A percentile compares a stretch with the other conserved stretches of the same genome.
Evolutionary conservation across 148 eudicot species (phyloP).

Genomic region (Spergularia bocconei): DNA sequence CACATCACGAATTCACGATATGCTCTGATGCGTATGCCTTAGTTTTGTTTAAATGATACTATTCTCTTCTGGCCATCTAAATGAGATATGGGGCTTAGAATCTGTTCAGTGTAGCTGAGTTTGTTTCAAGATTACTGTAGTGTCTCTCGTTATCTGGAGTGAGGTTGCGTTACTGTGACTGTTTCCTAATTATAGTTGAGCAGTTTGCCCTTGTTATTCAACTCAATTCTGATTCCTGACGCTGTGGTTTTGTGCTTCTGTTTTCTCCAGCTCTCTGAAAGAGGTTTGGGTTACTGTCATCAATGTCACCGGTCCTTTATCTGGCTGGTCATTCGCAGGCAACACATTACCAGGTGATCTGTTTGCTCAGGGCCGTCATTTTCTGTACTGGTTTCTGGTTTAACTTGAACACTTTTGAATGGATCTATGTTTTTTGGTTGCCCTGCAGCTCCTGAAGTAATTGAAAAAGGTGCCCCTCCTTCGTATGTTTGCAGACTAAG

Average conservation of each 20-base stretch:
- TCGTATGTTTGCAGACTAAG: constrained; percentile 87
- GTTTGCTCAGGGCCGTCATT: background rate
- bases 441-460: constrained; percentile 60
- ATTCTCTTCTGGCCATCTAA: background rate
- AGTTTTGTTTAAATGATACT: background rate
- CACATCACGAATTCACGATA: background rate
- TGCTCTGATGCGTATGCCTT: background rate
- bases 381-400: background rate
- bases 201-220: background rate
- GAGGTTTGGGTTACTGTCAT: constrained; percentile 93
- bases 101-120: background rate
- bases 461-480: constrained; percentile 61
- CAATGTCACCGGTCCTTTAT: constrained; percentile 86
- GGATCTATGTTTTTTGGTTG: constrained; percentile 16
- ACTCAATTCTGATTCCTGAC: background rate
- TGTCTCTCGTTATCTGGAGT: background rate
- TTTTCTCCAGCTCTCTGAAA: constrained; percentile 61
- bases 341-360: constrained; percentile 60
- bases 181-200: background rate
- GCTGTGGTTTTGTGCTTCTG: background rate
- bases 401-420: background rate
- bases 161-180: background rate
- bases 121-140: background rate
- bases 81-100: background rate
- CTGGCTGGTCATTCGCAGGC: constrained; percentile 88